phyloP scores from a whole-genome alignment of 1,284 basidiomycete species.

The Trametes hirsuta region DNA sequence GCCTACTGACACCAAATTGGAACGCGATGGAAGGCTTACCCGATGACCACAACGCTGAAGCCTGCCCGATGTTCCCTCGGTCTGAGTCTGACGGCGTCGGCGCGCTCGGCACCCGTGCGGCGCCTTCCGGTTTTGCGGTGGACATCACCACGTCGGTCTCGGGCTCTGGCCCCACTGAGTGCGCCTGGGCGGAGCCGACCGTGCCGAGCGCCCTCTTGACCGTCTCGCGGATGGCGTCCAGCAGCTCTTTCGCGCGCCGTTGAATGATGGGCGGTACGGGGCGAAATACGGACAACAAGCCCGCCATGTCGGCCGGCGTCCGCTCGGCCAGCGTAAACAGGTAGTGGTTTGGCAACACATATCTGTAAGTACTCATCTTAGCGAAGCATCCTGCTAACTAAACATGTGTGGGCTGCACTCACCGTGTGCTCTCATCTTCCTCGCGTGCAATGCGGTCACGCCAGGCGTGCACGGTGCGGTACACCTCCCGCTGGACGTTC shows the following conservation, averaged over 20 bases:
- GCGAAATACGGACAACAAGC: conserved; percentile 57
- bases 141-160: background rate
- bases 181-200: conserved; percentile 3
- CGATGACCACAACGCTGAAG: conserved; percentile 29
- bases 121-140: background rate
- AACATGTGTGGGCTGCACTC: conserved; percentile 32
- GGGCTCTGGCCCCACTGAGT: background rate
- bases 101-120: background rate
- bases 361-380: conserved; percentile 42
- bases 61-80: background rate
- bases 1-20: background rate
- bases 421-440: conserved; percentile 89
- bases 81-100: background rate
- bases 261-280: conserved; percentile 64
- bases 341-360: conserved; percentile 74
- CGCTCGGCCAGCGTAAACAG: conserved; percentile 72
- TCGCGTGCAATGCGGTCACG: conserved; percentile 80
- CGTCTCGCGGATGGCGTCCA: conserved; percentile 59
- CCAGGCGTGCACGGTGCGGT: conserved; percentile 82
- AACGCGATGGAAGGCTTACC: conserved; percentile 22
- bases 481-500: conserved; percentile 57
- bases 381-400: background rate
- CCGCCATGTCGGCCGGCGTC: conserved; percentile 62
- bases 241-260: conserved; percentile 61
- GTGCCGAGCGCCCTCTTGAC: conserved; percentile 40